These are phyloP conservation scores for Globisporangium okanoganense DNA, from an alignment of 352 stramenopile species.

Conservation along the genomic window DNA sequence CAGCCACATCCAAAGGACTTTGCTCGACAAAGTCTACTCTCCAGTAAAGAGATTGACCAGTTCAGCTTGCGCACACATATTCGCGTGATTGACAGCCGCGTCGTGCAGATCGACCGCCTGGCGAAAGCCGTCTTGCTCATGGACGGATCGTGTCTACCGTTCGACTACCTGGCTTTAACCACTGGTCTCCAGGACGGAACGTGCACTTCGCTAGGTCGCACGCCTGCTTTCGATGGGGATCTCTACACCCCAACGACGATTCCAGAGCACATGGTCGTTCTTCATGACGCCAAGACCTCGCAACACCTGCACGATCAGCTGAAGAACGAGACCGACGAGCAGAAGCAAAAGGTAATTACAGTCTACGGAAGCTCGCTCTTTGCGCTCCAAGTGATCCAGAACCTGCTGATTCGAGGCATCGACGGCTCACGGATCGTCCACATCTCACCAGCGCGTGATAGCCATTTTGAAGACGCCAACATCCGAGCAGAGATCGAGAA, in stretches of 20 bases:
- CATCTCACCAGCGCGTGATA: conserved; percentile 43
- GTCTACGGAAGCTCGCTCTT: conserved; percentile 66
- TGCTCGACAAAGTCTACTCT: conserved; percentile 43
- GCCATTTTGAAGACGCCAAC: conserved; percentile 55
- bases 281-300: conserved; percentile 17
- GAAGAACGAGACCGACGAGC: conserved; percentile 4
- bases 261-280: conserved; percentile 15
- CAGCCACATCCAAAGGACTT: conserved; percentile 33
- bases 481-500: conserved; percentile 60
- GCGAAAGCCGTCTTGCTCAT: conserved; percentile 68
- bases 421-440: conserved; percentile 45
- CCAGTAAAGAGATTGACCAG: conserved; percentile 38
- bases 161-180: conserved; percentile 80
- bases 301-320: conserved; percentile 20
- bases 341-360: conserved; percentile 28
- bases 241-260: conserved; percentile 18
- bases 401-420: conserved; percentile 37
- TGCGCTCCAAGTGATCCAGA: conserved; percentile 65
- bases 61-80: conserved; percentile 63
- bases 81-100: conserved; percentile 46
- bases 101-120: conserved; percentile 72
- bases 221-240: conserved; percentile 41
- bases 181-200: conserved; percentile 68
- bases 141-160: conserved; percentile 78
- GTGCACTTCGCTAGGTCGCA: conserved; percentile 34